Evolutionary conservation across 495 filamentous ascomycete genomes (phyloP).

Genomic region (Penicillium mononematosum): DNA sequence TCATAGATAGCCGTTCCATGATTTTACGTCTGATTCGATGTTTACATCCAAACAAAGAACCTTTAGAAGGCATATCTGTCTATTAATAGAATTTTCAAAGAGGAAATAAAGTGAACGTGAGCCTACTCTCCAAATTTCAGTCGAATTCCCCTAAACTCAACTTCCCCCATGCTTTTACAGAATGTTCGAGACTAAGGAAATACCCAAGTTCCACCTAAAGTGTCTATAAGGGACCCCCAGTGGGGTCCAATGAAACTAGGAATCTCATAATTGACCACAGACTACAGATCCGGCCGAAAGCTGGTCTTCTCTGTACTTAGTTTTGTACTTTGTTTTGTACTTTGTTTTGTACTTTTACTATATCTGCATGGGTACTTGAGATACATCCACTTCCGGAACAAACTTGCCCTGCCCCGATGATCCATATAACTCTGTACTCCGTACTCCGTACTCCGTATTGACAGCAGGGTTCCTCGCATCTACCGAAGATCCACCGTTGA

Average conservation of each 20-base stretch:
- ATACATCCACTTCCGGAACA: background rate
- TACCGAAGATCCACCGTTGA: background rate
- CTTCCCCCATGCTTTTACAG: too few species aligned
- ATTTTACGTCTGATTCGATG: background rate
- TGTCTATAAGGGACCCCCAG: background rate
- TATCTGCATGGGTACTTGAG: background rate
- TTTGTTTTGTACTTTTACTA: background rate
- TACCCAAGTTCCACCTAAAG: background rate
- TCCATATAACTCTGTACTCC: too few species aligned
- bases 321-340: too few species aligned
- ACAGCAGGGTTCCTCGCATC: background rate
- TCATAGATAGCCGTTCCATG: background rate
- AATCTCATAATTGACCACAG: background rate
- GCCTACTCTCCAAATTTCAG: too few species aligned
- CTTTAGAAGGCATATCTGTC: too few species aligned
- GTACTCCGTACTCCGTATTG: background rate
- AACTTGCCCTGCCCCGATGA: too few species aligned
- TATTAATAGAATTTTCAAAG: too few species aligned
- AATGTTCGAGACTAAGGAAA: background rate
- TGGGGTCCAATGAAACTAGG: background rate
- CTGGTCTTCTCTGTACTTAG: background rate
- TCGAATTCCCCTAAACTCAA: too few species aligned
- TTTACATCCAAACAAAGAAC: background rate
- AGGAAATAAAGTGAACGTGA: background rate
- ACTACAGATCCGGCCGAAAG: slow-evolving; percentile 6